Conservation (phyloP, 352 stramenopile genomes). For the Globisporangium irregulare region DNA sequence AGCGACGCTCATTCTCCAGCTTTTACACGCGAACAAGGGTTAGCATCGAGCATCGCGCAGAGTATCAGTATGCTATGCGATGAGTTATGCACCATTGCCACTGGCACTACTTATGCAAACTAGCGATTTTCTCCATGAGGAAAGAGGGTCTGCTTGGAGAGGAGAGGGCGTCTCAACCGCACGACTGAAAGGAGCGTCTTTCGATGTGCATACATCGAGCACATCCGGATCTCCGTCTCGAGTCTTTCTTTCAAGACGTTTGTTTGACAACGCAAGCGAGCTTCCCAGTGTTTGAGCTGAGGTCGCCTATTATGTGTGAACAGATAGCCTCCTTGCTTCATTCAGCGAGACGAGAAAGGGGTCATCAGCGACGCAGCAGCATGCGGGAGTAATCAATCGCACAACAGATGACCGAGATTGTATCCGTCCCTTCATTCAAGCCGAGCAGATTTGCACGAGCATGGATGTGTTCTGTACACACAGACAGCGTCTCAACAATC, state of each 20-base stretch:
- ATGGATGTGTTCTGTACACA: background rate
- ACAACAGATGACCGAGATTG: background rate
- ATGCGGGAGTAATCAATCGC: background rate
- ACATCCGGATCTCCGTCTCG: background rate
- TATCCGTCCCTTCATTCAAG: background rate
- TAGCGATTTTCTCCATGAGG: background rate
- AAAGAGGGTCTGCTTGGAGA: background rate
- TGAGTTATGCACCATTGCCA: background rate
- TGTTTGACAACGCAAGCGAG: background rate
- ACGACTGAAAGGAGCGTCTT: background rate
- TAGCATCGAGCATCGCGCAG: background rate
- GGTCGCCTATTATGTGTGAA: background rate
- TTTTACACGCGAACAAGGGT: background rate
- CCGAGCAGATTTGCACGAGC: background rate
- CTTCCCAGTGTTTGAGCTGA: too few species aligned
- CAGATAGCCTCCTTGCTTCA: too few species aligned
- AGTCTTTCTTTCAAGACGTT: background rate
- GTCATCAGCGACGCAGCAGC: background rate
- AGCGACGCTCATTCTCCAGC: background rate
- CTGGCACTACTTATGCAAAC: background rate
- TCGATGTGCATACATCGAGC: background rate
- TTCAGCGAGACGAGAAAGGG: too few species aligned
- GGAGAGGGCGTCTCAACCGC: background rate
- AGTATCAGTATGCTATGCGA: background rate
- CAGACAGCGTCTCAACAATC: background rate